Percentiles rank a stretch among this genome's conserved stretches.
Conservation (phyloP, 495 filamentous ascomycete genomes). For the Neurospora discreta region DNA sequence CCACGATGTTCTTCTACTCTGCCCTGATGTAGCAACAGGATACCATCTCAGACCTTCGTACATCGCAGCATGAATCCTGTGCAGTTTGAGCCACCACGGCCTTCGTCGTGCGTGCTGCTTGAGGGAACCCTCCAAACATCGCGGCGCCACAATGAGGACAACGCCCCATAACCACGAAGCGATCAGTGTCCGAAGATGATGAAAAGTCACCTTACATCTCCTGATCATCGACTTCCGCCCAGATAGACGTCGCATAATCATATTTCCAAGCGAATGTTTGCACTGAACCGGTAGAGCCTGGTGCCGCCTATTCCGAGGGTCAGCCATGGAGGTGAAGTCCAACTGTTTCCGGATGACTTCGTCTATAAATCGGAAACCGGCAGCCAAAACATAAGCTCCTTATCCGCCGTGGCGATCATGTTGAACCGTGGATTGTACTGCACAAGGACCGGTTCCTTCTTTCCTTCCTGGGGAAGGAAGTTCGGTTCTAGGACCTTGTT, state of each 20-base stretch:
- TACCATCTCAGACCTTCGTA: not conserved
- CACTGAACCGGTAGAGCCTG: not conserved
- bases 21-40: not conserved
- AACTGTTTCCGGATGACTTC: not conserved
- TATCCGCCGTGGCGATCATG: slow-evolving; percentile 78
- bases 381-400: slow-evolving; percentile 82
- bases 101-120: not conserved
- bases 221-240: not conserved
- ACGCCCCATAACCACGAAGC: not conserved
- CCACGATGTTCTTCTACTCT: not conserved
- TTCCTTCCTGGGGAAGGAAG: slow-evolving; percentile 47
- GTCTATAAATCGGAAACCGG: slow-evolving; percentile 53
- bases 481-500: slow-evolving; percentile 54
- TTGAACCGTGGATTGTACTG: slow-evolving; percentile 86
- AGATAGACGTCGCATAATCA: not conserved
- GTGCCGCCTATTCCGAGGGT: not conserved
- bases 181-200: not conserved
- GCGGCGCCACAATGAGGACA: not conserved
- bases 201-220: not conserved
- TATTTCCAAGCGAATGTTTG: not conserved
- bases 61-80: not conserved
- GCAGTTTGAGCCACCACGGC: not conserved
- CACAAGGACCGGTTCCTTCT: slow-evolving; percentile 58
- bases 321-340: not conserved
- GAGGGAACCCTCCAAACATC: not conserved